Evolutionary conservation across 179 eudicot genomes (phyloP).

Genomic region (Camellia oleifera): DNA sequence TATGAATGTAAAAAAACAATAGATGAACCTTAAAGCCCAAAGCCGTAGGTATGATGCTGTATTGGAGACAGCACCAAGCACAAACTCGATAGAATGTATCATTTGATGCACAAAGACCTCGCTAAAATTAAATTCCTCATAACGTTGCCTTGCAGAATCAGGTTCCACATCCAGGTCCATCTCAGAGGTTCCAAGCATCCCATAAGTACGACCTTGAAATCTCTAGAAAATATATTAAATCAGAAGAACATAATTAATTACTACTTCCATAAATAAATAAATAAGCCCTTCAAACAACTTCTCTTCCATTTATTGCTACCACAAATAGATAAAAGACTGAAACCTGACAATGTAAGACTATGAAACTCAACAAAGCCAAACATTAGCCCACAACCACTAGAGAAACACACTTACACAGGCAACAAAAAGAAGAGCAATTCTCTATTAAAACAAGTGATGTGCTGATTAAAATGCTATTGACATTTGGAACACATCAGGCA

Average conservation of each 20-base stretch:
- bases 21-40: constrained; percentile 89
- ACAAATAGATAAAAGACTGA: background rate
- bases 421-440: background rate
- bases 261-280: background rate
- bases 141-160: constrained; percentile 65
- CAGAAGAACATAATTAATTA: background rate
- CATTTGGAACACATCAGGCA: background rate
- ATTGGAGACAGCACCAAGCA: constrained; percentile 94
- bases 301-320: background rate
- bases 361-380: background rate
- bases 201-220: constrained; percentile 95
- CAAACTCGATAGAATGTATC: constrained; percentile 98
- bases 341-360: background rate
- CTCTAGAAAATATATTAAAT: constrained; percentile 43
- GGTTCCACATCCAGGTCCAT: constrained; percentile 70
- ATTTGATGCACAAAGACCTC: constrained; percentile 98
- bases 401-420: background rate
- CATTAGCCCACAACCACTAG: background rate
- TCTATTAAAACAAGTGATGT: background rate
- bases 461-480: background rate
- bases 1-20: background rate
- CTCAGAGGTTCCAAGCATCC: constrained; percentile 80
- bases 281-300: background rate
- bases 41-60: constrained; percentile 98
- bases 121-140: constrained; percentile 94